phyloP scores from a whole-genome alignment of 768 basidiomycete species.

The Saitozyma podzolica region DNA sequence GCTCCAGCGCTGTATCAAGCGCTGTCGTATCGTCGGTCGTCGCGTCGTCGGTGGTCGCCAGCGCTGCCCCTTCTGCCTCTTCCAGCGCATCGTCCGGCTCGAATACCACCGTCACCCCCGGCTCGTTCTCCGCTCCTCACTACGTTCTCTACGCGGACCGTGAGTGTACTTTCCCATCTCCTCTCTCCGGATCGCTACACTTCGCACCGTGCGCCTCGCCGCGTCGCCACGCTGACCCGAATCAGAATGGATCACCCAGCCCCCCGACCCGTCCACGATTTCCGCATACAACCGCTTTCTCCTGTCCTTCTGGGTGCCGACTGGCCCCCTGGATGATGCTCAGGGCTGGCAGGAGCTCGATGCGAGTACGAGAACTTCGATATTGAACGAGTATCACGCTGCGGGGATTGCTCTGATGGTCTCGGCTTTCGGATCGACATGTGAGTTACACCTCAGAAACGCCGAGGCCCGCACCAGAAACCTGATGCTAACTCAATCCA shows the following conservation, averaged over 20 bases:
- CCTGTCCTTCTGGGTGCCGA: conserved; percentile 28
- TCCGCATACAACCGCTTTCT: conserved; percentile 24
- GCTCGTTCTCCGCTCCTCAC: conserved; percentile 25
- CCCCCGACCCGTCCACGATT: conserved; percentile 8
- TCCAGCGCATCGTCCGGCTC: no score
- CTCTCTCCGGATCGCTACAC: no score
- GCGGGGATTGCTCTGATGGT: conserved; percentile 64
- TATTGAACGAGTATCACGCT: conserved; percentile 60
- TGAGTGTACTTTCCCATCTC: conserved; percentile 11
- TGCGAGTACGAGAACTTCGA: conserved; percentile 55
- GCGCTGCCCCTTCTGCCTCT: no score
- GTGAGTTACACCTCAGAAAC: conserved; percentile 11
- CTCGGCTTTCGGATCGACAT: conserved; percentile 61
- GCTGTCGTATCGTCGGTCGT: no score
- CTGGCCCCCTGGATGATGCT: conserved; percentile 5
- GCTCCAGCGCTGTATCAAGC: no score
- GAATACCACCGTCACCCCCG: background rate
- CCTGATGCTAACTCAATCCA: background rate
- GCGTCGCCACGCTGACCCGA: background rate
- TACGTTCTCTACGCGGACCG: conserved; percentile 45
- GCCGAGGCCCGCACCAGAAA: no score
- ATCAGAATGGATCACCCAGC: conserved; percentile 23
- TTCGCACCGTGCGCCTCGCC: no score
- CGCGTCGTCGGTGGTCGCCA: no score
- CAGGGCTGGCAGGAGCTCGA: conserved; percentile 46